These are phyloP conservation scores for Syzygium aromaticum DNA, from an alignment of 345 rosid species.

Conservation along the genomic window DNA sequence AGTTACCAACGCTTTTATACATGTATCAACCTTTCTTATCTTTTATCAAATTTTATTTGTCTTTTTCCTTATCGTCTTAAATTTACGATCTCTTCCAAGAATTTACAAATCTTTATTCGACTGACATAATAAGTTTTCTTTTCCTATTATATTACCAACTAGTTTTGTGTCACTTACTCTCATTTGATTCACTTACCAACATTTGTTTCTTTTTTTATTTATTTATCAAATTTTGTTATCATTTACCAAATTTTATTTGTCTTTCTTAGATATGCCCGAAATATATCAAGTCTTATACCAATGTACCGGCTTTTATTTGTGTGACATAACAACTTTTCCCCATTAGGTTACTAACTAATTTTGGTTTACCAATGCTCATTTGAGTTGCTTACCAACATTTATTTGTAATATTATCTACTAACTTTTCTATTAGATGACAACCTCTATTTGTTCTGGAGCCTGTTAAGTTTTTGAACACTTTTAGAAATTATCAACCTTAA, in stretches of 20 bases:
- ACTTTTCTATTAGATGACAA: no score
- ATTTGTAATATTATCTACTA: no score
- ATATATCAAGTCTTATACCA: not conserved
- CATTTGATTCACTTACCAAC: no score
- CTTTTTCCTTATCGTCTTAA: no score
- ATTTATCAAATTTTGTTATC: not conserved
- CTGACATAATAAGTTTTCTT: not conserved
- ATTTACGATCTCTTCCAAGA: not conserved
- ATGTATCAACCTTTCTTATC: not conserved
- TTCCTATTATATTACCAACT: not conserved
- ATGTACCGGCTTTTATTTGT: not conserved
- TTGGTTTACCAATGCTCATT: not conserved
- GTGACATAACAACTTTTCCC: not conserved
- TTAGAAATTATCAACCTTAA: no score
- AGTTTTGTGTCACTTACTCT: not conserved
- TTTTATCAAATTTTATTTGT: no score
- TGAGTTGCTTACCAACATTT: not conserved
- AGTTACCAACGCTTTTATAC: no score
- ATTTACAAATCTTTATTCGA: no score
- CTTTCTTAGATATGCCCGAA: fast-evolving
- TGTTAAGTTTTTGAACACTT: no score
- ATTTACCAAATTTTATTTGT: no score
- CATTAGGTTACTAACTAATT: no score
- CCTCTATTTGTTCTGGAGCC: not conserved
- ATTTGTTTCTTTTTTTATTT: fast-evolving